phyloP scores from a whole-genome alignment of 768 basidiomycete genomes.

The Pleurotus tuoliensis region DNA sequence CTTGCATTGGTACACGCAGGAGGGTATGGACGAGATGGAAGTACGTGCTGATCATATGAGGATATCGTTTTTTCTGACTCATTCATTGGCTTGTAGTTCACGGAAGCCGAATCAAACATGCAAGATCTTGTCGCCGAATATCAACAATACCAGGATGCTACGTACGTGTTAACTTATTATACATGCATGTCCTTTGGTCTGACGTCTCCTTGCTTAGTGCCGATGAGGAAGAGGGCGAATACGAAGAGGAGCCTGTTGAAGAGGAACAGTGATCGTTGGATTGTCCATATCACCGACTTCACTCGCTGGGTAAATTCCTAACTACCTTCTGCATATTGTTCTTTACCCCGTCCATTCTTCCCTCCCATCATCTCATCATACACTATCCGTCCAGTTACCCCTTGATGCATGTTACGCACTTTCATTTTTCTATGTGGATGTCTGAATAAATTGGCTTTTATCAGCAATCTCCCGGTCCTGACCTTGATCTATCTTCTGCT shows the following conservation, averaged over 20 bases:
- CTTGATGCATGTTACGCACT: conserved; percentile 28
- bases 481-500: no score
- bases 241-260: conserved; percentile 74
- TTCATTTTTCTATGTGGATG: conserved; percentile 28
- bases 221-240: conserved; percentile 84
- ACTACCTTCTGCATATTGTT: conserved; percentile 9
- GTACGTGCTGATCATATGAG: conserved; percentile 25
- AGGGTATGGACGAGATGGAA: conserved; percentile 99
- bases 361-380: conserved; percentile 10
- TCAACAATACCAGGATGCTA: conserved; percentile 94
- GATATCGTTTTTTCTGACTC: conserved; percentile 2
- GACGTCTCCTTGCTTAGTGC: conserved; percentile 11
- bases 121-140: conserved; percentile 98
- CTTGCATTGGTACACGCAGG: conserved; percentile 99
- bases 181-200: neutral
- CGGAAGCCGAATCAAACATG: conserved; percentile 99
- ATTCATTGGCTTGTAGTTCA: conserved; percentile 51
- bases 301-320: conserved; percentile 4
- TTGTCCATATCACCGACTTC: conserved; percentile 7
- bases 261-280: conserved; percentile 49
- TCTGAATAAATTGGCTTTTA: conserved; percentile 21
- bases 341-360: conserved; percentile 13
- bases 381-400: conserved; percentile 24
- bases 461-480: neutral
- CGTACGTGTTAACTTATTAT: conserved; percentile 47